Evolutionary conservation across 1,284 basidiomycete genomes (phyloP).

Genomic region (Melampsora americana): DNA sequence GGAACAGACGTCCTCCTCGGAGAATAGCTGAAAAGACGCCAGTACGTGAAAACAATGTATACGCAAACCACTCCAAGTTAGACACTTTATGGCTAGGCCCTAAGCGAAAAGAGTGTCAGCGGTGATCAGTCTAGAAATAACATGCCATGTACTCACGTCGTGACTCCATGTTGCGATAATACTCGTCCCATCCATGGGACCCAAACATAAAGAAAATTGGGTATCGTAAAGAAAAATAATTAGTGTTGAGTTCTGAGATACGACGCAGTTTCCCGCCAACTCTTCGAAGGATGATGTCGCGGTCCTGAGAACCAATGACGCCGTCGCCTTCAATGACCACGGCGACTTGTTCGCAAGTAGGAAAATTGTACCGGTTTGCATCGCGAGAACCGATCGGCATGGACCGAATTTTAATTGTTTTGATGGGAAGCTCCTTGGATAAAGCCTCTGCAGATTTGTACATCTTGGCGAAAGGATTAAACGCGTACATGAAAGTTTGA

Average conservation of each 20-base stretch:
- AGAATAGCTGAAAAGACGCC: neutral
- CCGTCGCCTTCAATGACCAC: neutral
- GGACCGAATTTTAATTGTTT: neutral
- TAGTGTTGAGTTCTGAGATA: neutral
- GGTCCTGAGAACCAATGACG: neutral
- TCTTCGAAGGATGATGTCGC: neutral
- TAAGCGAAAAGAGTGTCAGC: neutral
- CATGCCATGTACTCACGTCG: neutral
- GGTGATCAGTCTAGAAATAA: neutral
- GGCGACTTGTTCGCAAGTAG: neutral
- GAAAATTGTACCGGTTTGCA: neutral
- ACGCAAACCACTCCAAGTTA: slow-evolving; percentile 6
- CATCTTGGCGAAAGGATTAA: slow-evolving; percentile 8
- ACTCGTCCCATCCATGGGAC: neutral
- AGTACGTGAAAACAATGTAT: neutral
- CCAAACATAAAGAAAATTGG: slow-evolving; percentile 16
- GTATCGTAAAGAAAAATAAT: neutral
- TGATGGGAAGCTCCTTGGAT: no score
- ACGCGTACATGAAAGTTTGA: slow-evolving; percentile 1
- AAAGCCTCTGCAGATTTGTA: neutral
- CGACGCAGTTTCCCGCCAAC: neutral
- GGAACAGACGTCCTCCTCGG: neutral
- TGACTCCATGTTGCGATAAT: neutral
- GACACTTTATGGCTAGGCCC: neutral
- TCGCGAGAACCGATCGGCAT: neutral